Evolutionary conservation across 2,329 filamentous ascomycete genomes (phyloP), one percentile per base, ranked within the genome.

Genomic region (Cercospora citrullina): DNA sequence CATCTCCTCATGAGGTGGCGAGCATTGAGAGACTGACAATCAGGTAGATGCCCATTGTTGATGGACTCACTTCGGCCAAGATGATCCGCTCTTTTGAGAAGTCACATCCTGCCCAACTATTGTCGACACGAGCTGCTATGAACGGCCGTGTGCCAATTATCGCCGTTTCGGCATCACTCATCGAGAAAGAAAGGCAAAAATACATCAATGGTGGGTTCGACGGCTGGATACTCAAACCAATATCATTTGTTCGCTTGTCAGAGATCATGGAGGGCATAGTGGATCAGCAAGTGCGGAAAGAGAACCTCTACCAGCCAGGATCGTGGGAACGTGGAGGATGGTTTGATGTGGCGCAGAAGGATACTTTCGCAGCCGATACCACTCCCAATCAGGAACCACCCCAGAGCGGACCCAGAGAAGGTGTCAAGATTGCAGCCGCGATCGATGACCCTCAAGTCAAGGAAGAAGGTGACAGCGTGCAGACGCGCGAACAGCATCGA

Each of bases 201-300:
- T 97, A 96, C 72, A 86, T 93, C 53, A 84, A 91, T 55, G 88
- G 89, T 6, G 93, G 93, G 0, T 96, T 96, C 72, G 93, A 96
- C 72, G 93, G 91, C 26, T 96, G 93, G 93, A 93, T 97, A 28
- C 81, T 96, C 66, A 96, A 96, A 75, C 93, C 93, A 0, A 91
- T 96, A 55, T 89, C 94, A 68, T 96, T 96, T 76, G 87, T 88
- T 72, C 86, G 92, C 8, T 83, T 96, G 0, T 87, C 87, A 67
- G 84, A 85, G 23, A 82, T 96, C 7, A 84, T 96, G 65, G 79
- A 82, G 0, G 92, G 92, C 1, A 91, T 95, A 45, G 84, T 87
- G 2, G 85, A 91, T 57, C 81, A 85, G 0, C 80, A 85, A 0
- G 80, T 85, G 0, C 85, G 92, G 18, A 79, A 85, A 18, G 79